phyloP scores from a whole-genome alignment of 257 asterid genomes.

The Osmanthus fragrans region DNA sequence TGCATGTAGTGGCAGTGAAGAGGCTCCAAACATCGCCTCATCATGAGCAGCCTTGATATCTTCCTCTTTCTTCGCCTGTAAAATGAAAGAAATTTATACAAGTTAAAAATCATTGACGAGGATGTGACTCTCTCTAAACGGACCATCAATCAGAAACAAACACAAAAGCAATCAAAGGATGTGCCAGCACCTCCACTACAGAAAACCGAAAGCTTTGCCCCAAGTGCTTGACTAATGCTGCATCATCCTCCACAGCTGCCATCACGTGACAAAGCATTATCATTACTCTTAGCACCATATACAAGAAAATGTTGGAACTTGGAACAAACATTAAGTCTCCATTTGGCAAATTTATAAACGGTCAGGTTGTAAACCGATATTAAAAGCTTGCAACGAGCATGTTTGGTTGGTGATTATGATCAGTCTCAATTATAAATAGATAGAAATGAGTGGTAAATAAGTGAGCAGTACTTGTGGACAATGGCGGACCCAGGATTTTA shows the following conservation, averaged over 20 bases:
- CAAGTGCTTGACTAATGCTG: slow-evolving; percentile 63
- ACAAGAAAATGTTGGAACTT: not conserved
- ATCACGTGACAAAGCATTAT: slow-evolving; percentile 16
- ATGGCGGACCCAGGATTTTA: too few relatives aligned
- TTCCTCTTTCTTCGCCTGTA: slow-evolving; percentile 70
- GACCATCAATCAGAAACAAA: not conserved
- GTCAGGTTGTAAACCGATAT: not conserved
- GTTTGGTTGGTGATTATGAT: too few relatives aligned
- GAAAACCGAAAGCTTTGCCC: slow-evolving; percentile 92
- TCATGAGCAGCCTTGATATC: slow-evolving; percentile 74
- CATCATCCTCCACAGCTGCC: slow-evolving; percentile 88
- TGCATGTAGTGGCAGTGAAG: slow-evolving; percentile 40
- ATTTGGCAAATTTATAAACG: too few relatives aligned
- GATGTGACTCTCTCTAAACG: not conserved
- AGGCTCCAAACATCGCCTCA: slow-evolving; percentile 81
- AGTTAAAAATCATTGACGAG: not conserved
- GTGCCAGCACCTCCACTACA: slow-evolving; percentile 56
- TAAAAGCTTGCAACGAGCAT: not conserved
- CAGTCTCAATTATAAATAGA: too few relatives aligned
- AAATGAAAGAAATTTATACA: not conserved
- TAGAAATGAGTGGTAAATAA: too few relatives aligned
- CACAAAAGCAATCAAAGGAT: not conserved
- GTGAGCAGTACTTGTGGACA: too few relatives aligned
- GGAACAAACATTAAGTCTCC: too few relatives aligned
- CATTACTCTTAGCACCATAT: not conserved